Evolutionary conservation across 2,329 filamentous ascomycete species (phyloP).

Genomic region (Penicillium sp.): DNA sequence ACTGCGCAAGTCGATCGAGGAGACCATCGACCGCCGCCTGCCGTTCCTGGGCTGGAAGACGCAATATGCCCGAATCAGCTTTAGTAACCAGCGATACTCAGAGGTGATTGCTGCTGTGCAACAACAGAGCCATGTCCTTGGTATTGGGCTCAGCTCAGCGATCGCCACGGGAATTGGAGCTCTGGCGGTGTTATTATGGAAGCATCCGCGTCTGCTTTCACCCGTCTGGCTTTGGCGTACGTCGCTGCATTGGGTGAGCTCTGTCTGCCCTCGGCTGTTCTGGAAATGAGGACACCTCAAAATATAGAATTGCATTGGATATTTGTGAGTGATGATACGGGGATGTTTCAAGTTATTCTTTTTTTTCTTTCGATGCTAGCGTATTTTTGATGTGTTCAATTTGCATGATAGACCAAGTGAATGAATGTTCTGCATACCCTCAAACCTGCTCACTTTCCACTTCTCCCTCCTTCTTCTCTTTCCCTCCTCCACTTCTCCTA

Average conservation of each 20-base stretch:
- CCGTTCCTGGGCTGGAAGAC: conserved; percentile 86
- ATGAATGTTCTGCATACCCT: background rate
- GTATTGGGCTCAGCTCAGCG: conserved; percentile 39
- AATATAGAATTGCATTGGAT: background rate
- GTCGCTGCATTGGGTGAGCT: conserved; percentile 4
- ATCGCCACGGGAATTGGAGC: conserved; percentile 35
- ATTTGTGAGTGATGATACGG: too few relatives aligned
- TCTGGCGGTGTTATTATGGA: conserved; percentile 38
- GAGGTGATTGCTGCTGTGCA: conserved; percentile 74
- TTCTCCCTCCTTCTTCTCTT: too few relatives aligned
- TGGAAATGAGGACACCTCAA: background rate
- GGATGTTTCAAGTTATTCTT: too few relatives aligned
- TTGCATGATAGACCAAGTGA: background rate
- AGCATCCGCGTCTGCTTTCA: conserved; percentile 27
- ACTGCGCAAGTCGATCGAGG: conserved; percentile 83
- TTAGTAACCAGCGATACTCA: conserved; percentile 89
- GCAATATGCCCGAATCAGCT: conserved; percentile 89
- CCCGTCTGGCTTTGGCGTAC: conserved; percentile 21
- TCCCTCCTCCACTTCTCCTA: too few relatives aligned
- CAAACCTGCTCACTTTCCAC: too few relatives aligned
- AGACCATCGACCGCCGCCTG: conserved; percentile 75
- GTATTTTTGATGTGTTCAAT: too few relatives aligned
- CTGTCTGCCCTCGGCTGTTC: background rate
- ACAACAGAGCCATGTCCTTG: conserved; percentile 67
- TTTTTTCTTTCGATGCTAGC: background rate